Base-by-base conservation (phyloP, 192 early-diverging fungal species). In the Backusella macrospora region DNA sequence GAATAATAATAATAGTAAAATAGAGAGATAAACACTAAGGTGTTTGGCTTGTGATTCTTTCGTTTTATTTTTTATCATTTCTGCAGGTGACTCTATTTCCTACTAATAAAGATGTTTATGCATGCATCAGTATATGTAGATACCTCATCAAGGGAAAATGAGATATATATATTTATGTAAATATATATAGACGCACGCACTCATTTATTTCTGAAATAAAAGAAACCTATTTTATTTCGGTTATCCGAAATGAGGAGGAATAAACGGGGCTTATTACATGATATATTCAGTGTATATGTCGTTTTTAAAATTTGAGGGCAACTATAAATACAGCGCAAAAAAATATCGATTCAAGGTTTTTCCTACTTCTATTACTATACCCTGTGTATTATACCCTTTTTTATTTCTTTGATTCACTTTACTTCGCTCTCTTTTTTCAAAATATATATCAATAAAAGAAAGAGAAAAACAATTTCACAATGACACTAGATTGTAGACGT, bases 261-360 rank as follows among this genome's bases (percentile, higher is more conserved):
- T 26, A 23, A 9, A 59, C 21, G 52, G 52, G 52, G 52, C 12
- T 9, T 59, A 59, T 59, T 59, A 26, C 52, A 59, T 59, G 52
- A 59, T 59, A 59, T 26, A 26, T 59, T 59, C 26, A 59, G 52
- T 59, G 52, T 8, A 21, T 14, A 59, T 59, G 21, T 26, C 52
- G 26, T 59, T 59, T 59, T 59, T 59, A 59, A 59, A 59, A 59
- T 59, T 59, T 12, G 52, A 59, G 52, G 52, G 52, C 52, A 26
- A 26, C 52, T 59, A 59, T 59, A 59, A 59, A 59, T 59, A 59
- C 52, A 23, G 26, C 52, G 13, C 52, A 59, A 59, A 59, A 59
- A 59, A 59, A 18, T 12, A 59, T 59, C 52, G 52, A 59, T 26
- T 26, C 21, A 59, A 59, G 52, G 52, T 23, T 59, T 59, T 59